A percentile compares a stretch with the other conserved stretches of the same genome.
Conservation (phyloP, 805 yeast genomes). For the Debaryomyces hansenii region DNA sequence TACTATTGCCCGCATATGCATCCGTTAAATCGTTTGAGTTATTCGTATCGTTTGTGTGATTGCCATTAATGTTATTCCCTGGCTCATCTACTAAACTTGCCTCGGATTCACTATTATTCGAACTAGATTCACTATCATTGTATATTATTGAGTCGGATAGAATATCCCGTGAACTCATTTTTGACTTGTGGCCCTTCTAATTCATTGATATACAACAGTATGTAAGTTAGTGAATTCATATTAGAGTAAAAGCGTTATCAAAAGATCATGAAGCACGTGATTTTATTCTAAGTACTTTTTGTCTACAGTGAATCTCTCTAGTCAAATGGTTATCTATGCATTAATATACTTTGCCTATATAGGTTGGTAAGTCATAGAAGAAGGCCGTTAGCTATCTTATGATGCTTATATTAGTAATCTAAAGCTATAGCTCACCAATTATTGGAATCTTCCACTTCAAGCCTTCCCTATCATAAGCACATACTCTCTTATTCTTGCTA, state of each 20-base stretch:
- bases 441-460: slow-evolving; percentile 45
- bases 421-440: slow-evolving; percentile 29
- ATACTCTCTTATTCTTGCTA: slow-evolving; percentile 13
- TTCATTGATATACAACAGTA: not conserved
- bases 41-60: not conserved
- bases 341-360: no score
- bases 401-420: not conserved
- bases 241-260: no score
- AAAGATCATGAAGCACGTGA: no score
- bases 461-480: slow-evolving; percentile 37
- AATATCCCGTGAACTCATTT: not conserved
- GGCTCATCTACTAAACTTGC: not conserved
- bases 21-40: not conserved
- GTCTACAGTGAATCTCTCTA: no score
- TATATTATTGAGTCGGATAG: not conserved
- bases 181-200: not conserved
- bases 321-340: no score
- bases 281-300: no score
- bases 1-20: not conserved
- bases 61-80: not conserved
- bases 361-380: no score
- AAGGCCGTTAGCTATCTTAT: no score
- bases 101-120: no score
- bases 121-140: not conserved
- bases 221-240: no score